Percentiles rank a stretch among this genome's conserved stretches.
These are phyloP conservation scores for Nematocida homosporus DNA, from an alignment of 371 early-diverging fungal genomes.

Conservation along the genomic window DNA sequence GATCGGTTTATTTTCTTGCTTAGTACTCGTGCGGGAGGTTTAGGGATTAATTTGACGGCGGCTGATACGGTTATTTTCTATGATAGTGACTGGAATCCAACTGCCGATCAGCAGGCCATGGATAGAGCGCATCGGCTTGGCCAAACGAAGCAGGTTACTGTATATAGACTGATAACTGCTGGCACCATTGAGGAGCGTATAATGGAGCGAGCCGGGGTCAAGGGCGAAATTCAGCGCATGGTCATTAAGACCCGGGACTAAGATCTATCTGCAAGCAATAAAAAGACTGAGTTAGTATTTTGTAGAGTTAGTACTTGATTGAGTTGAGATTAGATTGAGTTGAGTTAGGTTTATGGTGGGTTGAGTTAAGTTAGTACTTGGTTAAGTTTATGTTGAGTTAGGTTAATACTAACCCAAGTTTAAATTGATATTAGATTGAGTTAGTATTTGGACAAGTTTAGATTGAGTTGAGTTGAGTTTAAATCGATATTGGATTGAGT, in stretches of 20 bases:
- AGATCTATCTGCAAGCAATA: background rate
- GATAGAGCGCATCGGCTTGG: conserved; percentile 68
- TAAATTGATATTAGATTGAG: too few species aligned
- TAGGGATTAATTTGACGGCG: conserved; percentile 68
- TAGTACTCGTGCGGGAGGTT: conserved; percentile 73
- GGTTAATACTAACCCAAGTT: too few species aligned
- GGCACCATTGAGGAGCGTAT: conserved; percentile 71
- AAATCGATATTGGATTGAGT: too few species aligned
- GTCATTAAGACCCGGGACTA: conserved; percentile 71
- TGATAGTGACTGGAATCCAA: conserved; percentile 69
- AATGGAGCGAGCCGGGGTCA: conserved; percentile 79
- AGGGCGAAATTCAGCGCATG: conserved; percentile 89
- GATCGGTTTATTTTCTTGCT: conserved; percentile 80
- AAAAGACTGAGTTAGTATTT: too few species aligned
- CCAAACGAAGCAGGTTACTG: conserved; percentile 68
- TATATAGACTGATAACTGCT: conserved; percentile 66
- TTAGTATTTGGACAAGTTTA: too few species aligned
- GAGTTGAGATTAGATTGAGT: too few species aligned
- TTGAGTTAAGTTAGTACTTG: too few species aligned
- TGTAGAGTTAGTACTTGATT: too few species aligned
- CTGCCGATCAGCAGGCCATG: conserved; percentile 69
- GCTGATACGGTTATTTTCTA: conserved; percentile 69
- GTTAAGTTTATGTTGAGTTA: too few species aligned
- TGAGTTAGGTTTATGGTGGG: too few species aligned
- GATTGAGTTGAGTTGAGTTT: too few species aligned